Evolutionary conservation across 495 filamentous ascomycete species (phyloP).

Genomic region (Tuber microsphaerosporum): DNA sequence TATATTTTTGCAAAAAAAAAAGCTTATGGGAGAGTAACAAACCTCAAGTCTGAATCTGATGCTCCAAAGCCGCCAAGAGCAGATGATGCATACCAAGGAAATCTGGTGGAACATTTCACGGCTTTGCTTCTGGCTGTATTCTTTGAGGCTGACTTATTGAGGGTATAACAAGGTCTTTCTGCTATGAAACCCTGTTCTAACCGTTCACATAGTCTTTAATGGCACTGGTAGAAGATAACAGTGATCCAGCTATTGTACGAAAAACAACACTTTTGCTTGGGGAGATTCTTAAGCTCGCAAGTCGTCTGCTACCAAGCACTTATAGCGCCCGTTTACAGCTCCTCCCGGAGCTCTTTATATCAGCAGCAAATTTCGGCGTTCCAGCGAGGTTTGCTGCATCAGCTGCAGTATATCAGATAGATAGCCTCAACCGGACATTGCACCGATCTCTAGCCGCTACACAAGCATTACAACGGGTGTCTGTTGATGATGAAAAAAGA

Average conservation of each 20-base stretch:
- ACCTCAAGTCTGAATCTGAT: slow-evolving; percentile 60
- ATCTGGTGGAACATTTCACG: slow-evolving; percentile 86
- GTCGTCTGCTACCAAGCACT: slow-evolving; percentile 67
- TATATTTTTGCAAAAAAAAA: background rate
- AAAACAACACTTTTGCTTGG: slow-evolving; percentile 86
- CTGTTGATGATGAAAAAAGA: slow-evolving; percentile 45
- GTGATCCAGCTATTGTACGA: slow-evolving; percentile 67
- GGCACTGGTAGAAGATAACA: slow-evolving; percentile 60
- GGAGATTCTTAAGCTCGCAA: slow-evolving; percentile 81
- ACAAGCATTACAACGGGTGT: slow-evolving; percentile 28
- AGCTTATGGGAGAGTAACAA: slow-evolving; percentile 81
- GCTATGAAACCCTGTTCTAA: background rate
- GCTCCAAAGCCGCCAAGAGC: slow-evolving; percentile 42
- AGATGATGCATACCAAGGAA: slow-evolving; percentile 64
- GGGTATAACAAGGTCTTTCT: slow-evolving; percentile 47
- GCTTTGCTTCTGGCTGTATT: slow-evolving; percentile 80
- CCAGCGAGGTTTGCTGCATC: slow-evolving; percentile 72
- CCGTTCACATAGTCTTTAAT: slow-evolving; percentile 50
- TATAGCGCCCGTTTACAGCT: slow-evolving; percentile 77
- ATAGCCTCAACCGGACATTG: slow-evolving; percentile 89
- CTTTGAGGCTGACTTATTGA: slow-evolving; percentile 70
- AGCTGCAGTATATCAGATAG: slow-evolving; percentile 89
- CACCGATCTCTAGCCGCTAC: slow-evolving; percentile 60
- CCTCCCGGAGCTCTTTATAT: slow-evolving; percentile 69
- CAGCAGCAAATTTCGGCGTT: slow-evolving; percentile 61